Conservation (phyloP, 345 rosid genomes). For the Eucalyptus urophylla region DNA sequence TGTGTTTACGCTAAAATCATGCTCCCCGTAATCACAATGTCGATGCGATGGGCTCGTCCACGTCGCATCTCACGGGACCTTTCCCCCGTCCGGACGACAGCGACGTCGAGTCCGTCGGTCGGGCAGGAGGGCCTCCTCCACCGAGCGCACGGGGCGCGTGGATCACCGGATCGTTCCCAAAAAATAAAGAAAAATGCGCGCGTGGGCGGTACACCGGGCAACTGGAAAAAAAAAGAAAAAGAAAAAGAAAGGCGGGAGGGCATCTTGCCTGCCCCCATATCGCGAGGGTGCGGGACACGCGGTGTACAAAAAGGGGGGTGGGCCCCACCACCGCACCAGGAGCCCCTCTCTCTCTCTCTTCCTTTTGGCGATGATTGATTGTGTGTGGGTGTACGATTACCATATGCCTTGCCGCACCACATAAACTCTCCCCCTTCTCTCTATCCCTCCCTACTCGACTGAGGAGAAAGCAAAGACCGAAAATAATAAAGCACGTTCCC, state of each 20-base stretch:
- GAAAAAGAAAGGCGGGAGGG: background rate
- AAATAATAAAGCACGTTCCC: conserved; percentile 7
- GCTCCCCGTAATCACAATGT: too few species aligned
- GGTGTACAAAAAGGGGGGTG: background rate
- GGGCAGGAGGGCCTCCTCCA: background rate
- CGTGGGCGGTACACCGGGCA: background rate
- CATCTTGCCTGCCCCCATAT: background rate
- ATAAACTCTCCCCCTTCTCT: background rate
- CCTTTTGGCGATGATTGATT: background rate
- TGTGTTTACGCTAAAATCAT: too few species aligned
- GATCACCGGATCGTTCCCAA: background rate
- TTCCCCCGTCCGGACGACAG: background rate
- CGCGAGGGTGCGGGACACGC: conserved; percentile 12
- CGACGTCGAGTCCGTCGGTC: background rate
- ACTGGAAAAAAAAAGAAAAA: background rate
- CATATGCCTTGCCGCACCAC: conserved; percentile 15
- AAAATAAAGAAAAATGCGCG: background rate
- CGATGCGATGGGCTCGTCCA: background rate
- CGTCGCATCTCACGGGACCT: background rate
- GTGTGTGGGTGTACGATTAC: background rate
- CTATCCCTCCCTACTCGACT: background rate
- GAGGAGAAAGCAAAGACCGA: background rate
- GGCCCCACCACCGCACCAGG: background rate
- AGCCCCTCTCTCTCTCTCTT: background rate
- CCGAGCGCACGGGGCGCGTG: background rate